Percentiles rank a stretch among this genome's conserved stretches.
These are phyloP conservation scores for Paracorniculantispora psalliotae DNA, from an alignment of 2,329 filamentous ascomycete genomes.

Conservation along the genomic window DNA sequence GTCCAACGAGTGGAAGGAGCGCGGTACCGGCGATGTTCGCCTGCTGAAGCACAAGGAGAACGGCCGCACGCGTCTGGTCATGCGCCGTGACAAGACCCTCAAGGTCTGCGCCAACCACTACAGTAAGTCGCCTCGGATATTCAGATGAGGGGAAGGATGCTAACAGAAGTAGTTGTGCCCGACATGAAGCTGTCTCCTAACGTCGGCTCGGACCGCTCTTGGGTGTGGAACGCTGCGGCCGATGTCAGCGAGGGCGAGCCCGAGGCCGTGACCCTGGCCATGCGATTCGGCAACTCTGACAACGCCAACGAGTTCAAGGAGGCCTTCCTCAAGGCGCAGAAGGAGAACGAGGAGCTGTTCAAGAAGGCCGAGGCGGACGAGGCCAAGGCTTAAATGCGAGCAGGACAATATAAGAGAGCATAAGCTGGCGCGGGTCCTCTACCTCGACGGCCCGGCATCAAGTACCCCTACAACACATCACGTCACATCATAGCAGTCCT, in stretches of 20 bases:
- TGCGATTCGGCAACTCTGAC: constrained; percentile 95
- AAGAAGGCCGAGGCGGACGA: constrained; percentile 37
- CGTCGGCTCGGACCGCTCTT: constrained; percentile 94
- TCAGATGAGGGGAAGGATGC: constrained; percentile 3
- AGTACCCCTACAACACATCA: constrained; percentile 10
- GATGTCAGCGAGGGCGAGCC: constrained; percentile 98
- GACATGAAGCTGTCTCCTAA: constrained; percentile 99
- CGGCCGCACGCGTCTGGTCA: constrained; percentile 93
- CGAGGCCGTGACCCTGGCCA: constrained; percentile 91
- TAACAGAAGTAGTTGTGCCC: constrained; percentile 62
- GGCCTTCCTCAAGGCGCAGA: constrained; percentile 91
- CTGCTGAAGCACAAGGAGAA: constrained; percentile 99
- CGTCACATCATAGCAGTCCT: constrained; percentile 9
- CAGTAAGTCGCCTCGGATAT: constrained; percentile 54
- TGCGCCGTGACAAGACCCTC: constrained; percentile 98
- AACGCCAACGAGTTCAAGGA: constrained; percentile 99
- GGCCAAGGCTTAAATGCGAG: constrained; percentile 18
- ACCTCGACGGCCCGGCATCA: not conserved
- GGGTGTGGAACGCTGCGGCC: constrained; percentile 98
- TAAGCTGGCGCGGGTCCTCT: not conserved
- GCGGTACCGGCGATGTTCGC: constrained; percentile 92
- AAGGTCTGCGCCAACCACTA: constrained; percentile 99
- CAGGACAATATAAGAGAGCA: not conserved
- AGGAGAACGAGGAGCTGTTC: constrained; percentile 91
- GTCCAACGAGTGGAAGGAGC: constrained; percentile 96